Conservation (phyloP, 176 grass and related monocot genomes). For the Triticum urartu region DNA sequence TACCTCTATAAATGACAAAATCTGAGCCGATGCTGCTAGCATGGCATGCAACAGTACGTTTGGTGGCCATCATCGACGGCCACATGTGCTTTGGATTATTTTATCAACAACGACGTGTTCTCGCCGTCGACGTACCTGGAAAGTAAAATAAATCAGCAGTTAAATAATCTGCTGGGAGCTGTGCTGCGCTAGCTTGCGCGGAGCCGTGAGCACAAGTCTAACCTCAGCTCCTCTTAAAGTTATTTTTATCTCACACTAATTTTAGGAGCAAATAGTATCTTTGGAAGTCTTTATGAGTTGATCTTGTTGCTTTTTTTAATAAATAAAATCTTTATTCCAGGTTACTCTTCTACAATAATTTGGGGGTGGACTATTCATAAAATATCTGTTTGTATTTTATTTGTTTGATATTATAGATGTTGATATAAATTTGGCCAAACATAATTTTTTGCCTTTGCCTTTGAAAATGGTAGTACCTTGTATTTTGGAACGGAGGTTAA, state of each 20-base stretch:
- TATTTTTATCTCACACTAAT: neutral
- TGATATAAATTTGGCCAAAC: too few species aligned
- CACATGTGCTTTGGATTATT: constrained; percentile 40
- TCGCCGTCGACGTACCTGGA: neutral
- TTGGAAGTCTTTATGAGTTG: neutral
- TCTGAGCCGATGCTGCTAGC: constrained; percentile 26
- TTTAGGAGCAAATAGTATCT: neutral
- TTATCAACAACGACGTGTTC: constrained; percentile 22
- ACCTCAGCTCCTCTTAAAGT: neutral
- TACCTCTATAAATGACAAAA: constrained; percentile 52
- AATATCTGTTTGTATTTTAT: too few species aligned
- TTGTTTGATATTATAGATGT: too few species aligned
- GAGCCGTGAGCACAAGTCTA: constrained; percentile 4
- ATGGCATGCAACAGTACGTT: constrained; percentile 20
- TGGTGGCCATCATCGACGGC: constrained; percentile 31
- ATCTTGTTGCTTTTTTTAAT: neutral
- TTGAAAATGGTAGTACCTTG: too few species aligned
- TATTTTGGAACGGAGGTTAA: neutral
- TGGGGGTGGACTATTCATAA: too few species aligned
- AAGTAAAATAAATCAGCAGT: neutral
- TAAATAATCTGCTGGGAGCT: neutral
- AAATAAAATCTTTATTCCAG: neutral
- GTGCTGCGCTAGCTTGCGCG: neutral
- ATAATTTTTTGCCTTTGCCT: too few species aligned
- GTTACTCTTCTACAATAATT: neutral